Evolutionary conservation across 2,329 filamentous ascomycete species (phyloP).

Genomic region (Orbilia javanica): DNA sequence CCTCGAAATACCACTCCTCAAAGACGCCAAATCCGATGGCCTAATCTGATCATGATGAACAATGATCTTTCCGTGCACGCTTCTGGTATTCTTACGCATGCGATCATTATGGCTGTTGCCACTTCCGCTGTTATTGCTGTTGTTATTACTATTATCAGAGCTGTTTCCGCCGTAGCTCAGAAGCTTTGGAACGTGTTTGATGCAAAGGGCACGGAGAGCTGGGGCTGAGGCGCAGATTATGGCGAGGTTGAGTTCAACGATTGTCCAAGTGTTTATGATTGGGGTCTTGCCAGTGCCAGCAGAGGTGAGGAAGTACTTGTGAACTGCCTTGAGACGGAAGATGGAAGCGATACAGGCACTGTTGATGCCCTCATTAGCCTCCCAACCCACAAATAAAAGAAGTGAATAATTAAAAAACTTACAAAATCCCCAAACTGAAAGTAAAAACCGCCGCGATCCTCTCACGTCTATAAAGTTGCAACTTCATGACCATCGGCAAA

Average conservation of each 20-base stretch:
- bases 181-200: slow-evolving; percentile 48
- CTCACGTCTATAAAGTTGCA: slow-evolving; percentile 46
- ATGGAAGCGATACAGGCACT: slow-evolving; percentile 54
- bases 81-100: background rate
- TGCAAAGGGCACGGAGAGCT: slow-evolving; percentile 49
- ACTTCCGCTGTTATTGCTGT: background rate
- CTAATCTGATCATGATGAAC: slow-evolving; percentile 44
- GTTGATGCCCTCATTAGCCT: background rate
- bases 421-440: slow-evolving; percentile 56
- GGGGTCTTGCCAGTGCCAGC: slow-evolving; percentile 45
- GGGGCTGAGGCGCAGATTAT: slow-evolving; percentile 56
- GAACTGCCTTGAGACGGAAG: slow-evolving; percentile 45
- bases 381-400: too few relatives aligned
- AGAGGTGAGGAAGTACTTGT: slow-evolving; percentile 48
- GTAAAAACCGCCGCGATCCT: slow-evolving; percentile 54
- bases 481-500: slow-evolving; percentile 40
- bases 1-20: slow-evolving; percentile 16
- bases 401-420: slow-evolving; percentile 6
- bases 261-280: slow-evolving; percentile 54
- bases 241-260: slow-evolving; percentile 54
- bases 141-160: background rate
- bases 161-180: slow-evolving; percentile 25
- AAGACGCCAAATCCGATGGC: slow-evolving; percentile 18
- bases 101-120: background rate
- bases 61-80: slow-evolving; percentile 36